Evolutionary conservation across 345 rosid species (phyloP).

Genomic region (Moricandia moricandioides): DNA sequence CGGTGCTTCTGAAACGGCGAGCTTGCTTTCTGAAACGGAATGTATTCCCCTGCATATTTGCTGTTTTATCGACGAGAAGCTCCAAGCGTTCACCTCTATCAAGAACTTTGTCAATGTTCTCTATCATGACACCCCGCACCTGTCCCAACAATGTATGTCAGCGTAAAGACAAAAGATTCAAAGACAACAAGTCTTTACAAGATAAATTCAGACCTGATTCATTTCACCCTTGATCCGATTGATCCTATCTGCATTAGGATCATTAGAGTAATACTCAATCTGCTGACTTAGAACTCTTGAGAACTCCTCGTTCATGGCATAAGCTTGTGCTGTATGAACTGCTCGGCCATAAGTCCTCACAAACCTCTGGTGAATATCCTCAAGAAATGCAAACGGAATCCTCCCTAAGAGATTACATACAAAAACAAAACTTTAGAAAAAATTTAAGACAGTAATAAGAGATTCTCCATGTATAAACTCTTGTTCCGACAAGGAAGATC

Average conservation of each 20-base stretch:
- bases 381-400: slow-evolving; percentile 91
- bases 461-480: background rate
- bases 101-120: slow-evolving; percentile 87
- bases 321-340: slow-evolving; percentile 82
- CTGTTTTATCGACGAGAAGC: slow-evolving; percentile 90
- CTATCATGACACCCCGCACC: slow-evolving; percentile 91
- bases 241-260: slow-evolving; percentile 85
- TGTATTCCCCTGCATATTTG: slow-evolving; percentile 88
- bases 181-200: slow-evolving; percentile 39
- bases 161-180: background rate
- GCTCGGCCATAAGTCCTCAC: slow-evolving; percentile 86
- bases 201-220: slow-evolving; percentile 50
- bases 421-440: background rate
- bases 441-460: background rate
- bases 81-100: slow-evolving; percentile 92
- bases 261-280: slow-evolving; percentile 94
- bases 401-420: slow-evolving; percentile 51
- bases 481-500: background rate
- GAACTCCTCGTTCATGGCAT: slow-evolving; percentile 96
- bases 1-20: slow-evolving; percentile 71
- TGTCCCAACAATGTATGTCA: slow-evolving; percentile 13
- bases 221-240: slow-evolving; percentile 86
- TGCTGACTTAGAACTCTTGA: slow-evolving; percentile 96
- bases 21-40: slow-evolving; percentile 96
- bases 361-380: slow-evolving; percentile 92